Base-by-base conservation (phyloP, 345 rosid species). In the Viola odorata region DNA sequence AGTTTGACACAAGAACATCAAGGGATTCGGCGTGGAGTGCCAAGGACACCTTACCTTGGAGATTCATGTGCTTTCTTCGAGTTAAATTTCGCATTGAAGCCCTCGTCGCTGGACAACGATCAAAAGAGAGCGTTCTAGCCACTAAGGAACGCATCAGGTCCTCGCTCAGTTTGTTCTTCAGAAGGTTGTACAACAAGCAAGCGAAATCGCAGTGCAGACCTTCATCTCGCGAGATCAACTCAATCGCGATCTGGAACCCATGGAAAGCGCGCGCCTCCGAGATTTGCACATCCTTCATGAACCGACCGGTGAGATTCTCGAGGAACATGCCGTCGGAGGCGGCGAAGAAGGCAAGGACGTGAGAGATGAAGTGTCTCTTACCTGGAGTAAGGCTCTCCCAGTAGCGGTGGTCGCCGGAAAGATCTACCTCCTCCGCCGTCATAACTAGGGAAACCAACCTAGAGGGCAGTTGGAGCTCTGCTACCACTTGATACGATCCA, bases 401-500 rank as follows among this genome's bases (percentile, higher is more conserved):
- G 64, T 88, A 86, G 39, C 87, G 84, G 7, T 57, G 42, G 61
- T 94, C 97, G 23, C 77, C 77, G 3, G 99, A 94, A 50, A 94
- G 82, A 50, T 94, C 99, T 37, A 94, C 99, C 66, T 94, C 99
- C 73, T 94, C 97, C 3, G 99, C 97, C 1, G 97, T 92, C 96
- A n/a, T n/a, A n/a, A n/a, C n/a, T n/a, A n/a, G n/a, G n/a, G n/a
- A n/a, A n/a, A n/a, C n/a, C n/a, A n/a, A n/a, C n/a, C n/a, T n/a
- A n/a, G n/a, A n/a, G n/a, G n/a, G n/a, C n/a, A n/a, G n/a, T n/a
- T n/a, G n/a, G n/a, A n/a, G n/a, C n/a, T n/a, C n/a, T n/a, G n/a
- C n/a, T n/a, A n/a, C n/a, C n/a, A n/a, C n/a, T n/a, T n/a, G n/a
- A n/a, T n/a, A n/a, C n/a, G n/a, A n/a, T n/a, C n/a, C n/a, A n/a